Conservation (phyloP, 2,329 filamentous ascomycete genomes). For the Xylariaceae sp. region DNA sequence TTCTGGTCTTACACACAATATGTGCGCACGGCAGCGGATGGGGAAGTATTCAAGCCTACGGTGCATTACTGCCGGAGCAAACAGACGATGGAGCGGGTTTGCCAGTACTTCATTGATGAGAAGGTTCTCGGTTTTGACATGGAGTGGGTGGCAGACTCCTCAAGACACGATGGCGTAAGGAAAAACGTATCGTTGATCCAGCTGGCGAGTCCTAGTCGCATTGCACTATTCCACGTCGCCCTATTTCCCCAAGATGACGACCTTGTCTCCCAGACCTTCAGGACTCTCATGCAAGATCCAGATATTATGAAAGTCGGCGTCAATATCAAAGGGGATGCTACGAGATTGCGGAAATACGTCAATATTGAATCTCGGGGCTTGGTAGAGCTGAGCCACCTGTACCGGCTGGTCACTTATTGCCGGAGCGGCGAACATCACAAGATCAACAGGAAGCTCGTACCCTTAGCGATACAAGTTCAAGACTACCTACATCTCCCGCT, state of each 20-base stretch:
- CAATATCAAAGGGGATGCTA: slow-evolving; percentile 63
- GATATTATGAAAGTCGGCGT: slow-evolving; percentile 72
- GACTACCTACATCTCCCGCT: slow-evolving; percentile 68
- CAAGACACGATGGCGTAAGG: slow-evolving; percentile 45
- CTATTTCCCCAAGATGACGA: slow-evolving; percentile 49
- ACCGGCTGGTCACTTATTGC: slow-evolving; percentile 68
- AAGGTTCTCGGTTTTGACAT: slow-evolving; percentile 80
- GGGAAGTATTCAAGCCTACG: slow-evolving; percentile 47
- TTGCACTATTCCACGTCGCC: slow-evolving; percentile 78
- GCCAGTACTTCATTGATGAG: slow-evolving; percentile 61
- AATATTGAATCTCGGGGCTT: slow-evolving; percentile 59
- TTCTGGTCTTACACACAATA: slow-evolving; percentile 69
- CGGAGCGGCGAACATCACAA: slow-evolving; percentile 42
- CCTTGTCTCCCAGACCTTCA: slow-evolving; percentile 65
- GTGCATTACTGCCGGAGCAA: slow-evolving; percentile 73
- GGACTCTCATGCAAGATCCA: slow-evolving; percentile 64
- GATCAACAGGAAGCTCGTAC: slow-evolving; percentile 62
- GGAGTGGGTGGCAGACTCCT: slow-evolving; percentile 65
- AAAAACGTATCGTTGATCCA: slow-evolving; percentile 77
- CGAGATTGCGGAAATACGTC: slow-evolving; percentile 62
- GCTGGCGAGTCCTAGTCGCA: slow-evolving; percentile 67
- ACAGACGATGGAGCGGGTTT: slow-evolving; percentile 60
- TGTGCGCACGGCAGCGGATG: slow-evolving; percentile 43
- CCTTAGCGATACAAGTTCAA: slow-evolving; percentile 63
- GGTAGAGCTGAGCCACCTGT: slow-evolving; percentile 78